phyloP scores from a whole-genome alignment of 495 filamentous ascomycete genomes.

The Tuber magnatum region DNA sequence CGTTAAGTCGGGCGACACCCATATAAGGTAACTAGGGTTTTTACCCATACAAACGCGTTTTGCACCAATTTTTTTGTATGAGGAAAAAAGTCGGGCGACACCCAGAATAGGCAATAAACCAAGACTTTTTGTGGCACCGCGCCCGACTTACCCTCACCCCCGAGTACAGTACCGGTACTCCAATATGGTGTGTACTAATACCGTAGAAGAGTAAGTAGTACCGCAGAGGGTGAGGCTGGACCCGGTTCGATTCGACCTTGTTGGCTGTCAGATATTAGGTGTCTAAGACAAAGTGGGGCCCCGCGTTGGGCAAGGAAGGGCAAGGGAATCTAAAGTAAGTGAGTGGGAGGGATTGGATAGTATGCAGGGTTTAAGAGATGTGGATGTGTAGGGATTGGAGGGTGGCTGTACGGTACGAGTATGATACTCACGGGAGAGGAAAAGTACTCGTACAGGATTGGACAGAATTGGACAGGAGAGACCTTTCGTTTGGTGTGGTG shows the following conservation, averaged over 20 bases:
- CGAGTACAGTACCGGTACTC: too few species aligned
- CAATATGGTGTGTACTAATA: not conserved
- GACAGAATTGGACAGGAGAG: not conserved
- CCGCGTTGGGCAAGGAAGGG: constrained; percentile 25
- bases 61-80: too few species aligned
- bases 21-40: too few species aligned
- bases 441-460: not conserved
- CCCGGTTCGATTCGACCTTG: not conserved
- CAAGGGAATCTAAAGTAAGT: constrained; percentile 18
- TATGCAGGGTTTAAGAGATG: constrained; percentile 15
- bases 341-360: constrained; percentile 6
- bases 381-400: constrained; percentile 26
- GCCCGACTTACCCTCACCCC: too few species aligned
- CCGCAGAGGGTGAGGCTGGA: not conserved
- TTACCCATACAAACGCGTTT: too few species aligned
- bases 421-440: constrained; percentile 8
- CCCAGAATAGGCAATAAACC: too few species aligned
- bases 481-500: not conserved
- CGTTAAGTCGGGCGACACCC: too few species aligned
- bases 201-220: not conserved
- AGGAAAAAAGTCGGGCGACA: too few species aligned
- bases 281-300: constrained; percentile 29
- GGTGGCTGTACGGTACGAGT: constrained; percentile 11
- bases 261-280: constrained; percentile 25
- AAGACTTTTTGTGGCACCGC: too few species aligned